A percentile compares a stretch with the other conserved stretches of the same genome.
Evolutionary conservation across 306 rosid genomes (phyloP).

Genomic region (Malus orientalis): DNA sequence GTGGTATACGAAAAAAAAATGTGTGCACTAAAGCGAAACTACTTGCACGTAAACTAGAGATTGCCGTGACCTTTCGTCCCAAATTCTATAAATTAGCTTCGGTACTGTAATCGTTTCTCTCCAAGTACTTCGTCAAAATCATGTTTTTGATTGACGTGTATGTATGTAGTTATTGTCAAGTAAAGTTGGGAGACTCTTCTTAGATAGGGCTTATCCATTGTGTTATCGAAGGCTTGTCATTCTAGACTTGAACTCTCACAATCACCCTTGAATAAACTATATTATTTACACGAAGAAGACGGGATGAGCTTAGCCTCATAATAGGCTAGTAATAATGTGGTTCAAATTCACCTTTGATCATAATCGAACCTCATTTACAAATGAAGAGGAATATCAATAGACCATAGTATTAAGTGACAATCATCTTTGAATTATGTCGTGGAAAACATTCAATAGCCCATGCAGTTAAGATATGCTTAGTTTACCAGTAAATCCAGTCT

Average conservation of each 20-base stretch:
- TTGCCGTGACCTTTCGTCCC: no score
- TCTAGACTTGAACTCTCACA: not conserved
- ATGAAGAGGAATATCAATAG: rapidly evolving
- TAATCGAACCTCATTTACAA: no score
- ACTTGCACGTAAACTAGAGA: no score
- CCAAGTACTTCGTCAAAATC: not conserved
- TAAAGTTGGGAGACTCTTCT: not conserved
- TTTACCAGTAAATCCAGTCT: not conserved
- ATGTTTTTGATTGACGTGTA: not conserved
- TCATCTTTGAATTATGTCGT: no score
- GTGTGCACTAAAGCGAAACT: no score
- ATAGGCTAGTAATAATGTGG: no score
- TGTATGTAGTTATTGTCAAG: not conserved
- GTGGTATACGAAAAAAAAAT: no score
- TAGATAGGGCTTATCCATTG: not conserved
- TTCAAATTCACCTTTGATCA: no score
- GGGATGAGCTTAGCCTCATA: rapidly evolving
- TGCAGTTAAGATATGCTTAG: not conserved
- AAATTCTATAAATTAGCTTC: no score
- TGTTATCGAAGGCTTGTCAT: not conserved
- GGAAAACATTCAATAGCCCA: not conserved
- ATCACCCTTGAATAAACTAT: no score
- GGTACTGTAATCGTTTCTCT: no score
- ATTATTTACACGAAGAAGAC: no score
- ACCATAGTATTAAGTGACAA: not conserved